These are phyloP conservation scores for Chamaecrista fasciculata DNA, from an alignment of 306 rosid genomes.

Conservation along the genomic window DNA sequence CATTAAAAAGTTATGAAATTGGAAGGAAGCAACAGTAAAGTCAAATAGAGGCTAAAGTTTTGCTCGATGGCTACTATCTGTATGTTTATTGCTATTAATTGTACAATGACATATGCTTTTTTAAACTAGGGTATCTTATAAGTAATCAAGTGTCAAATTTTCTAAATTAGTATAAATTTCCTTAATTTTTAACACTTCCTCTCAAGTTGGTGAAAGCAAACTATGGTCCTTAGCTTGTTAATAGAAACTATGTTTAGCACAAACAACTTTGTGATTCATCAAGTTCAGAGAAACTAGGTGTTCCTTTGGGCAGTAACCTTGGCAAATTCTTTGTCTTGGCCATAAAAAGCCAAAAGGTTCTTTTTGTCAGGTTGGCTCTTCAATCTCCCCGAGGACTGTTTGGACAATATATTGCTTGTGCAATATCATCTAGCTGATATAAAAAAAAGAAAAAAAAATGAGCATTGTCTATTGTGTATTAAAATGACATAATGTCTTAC, in stretches of 20 bases:
- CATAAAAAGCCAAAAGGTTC: neutral
- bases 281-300: neutral
- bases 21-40: conserved; percentile 8
- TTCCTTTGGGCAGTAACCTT: neutral
- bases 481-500: too few species aligned
- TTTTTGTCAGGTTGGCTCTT: too few species aligned
- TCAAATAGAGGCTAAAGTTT: conserved; percentile 12
- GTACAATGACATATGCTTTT: neutral
- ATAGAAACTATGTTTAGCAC: neutral
- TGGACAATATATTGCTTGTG: too few species aligned
- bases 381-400: too few species aligned
- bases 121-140: neutral
- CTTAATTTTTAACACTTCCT: neutral
- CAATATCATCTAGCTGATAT: too few species aligned
- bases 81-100: neutral
- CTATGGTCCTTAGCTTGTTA: neutral
- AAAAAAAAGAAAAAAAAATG: too few species aligned
- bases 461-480: too few species aligned
- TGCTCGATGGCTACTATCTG: neutral
- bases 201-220: neutral
- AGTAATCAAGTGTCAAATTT: neutral
- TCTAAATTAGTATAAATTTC: neutral
- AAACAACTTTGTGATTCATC: neutral
- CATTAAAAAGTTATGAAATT: neutral
- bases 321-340: neutral